Base-by-base conservation (phyloP, 2,329 filamentous ascomycete species). In the Bertia moriformis region DNA sequence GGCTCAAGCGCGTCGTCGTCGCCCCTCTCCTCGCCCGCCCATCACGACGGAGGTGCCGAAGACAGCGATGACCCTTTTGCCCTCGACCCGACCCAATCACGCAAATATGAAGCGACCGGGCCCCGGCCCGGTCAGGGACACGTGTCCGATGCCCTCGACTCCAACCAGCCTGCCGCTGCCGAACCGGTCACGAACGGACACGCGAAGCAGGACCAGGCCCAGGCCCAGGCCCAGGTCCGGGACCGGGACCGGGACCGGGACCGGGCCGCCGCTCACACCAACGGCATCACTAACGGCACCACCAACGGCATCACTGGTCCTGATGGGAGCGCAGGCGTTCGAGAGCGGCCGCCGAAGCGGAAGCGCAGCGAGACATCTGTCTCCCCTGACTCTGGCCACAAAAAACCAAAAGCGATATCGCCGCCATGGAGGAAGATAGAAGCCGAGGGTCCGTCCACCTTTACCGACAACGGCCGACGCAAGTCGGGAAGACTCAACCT, bases 391-490 rank as follows among this genome's bases (percentile, higher is more conserved):
- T 40, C n/a, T 45, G 58, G 43, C 55, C 64, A 44, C 58, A 65
- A 51, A 58, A 51, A 50, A 53, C n/a, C n/a, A 13, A 66, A 78
- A 60, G 62, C 65, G 39, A 67, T 71, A 43, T 96, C 89, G 45
- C 91, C 91, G 46, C 91, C 91, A 17, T 98, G 91, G 91, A 96
- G 91, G 64, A 84, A 77, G 51, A 72, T 83, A 45, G 72, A 73
- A 42, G 85, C 83, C 30, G 83, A 93, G 19, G 91, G 89, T 0
- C 89, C 91, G 17, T 89, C 89, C 3, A 82, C 83, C 1, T 87
- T 93, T 54, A 72, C 82, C 37, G 74, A 70, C 61, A 83, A 70
- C 71, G 85, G 83, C 38, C 70, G 71, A 45, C 69, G 77, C 43
- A 79, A 78, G 51, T 82, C 77, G 17, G 74, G 75, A 30, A 69